These are phyloP conservation scores for Zymoseptoria brevis DNA, from an alignment of 2,329 filamentous ascomycete species.

Conservation along the genomic window DNA sequence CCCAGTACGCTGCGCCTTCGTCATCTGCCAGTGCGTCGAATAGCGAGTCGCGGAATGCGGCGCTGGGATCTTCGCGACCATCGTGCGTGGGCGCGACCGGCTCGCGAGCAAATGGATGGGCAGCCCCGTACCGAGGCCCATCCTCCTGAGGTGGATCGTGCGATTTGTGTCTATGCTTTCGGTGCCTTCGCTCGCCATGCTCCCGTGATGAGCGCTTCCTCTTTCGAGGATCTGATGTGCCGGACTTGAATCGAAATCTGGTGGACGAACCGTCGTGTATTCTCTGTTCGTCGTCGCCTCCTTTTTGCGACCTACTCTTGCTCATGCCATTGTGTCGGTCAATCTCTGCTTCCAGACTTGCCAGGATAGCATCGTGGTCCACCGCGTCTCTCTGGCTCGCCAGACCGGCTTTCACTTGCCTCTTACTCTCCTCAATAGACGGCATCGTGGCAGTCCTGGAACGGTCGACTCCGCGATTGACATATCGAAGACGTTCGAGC, in stretches of 20 bases:
- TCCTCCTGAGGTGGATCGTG: constrained; percentile 3
- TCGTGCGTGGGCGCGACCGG: constrained; percentile 16
- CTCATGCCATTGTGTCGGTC: constrained; percentile 23
- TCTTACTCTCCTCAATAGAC: constrained; percentile 27
- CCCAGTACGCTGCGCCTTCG: constrained; percentile 92
- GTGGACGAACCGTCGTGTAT: constrained; percentile 4
- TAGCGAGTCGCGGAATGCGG: constrained; percentile 83
- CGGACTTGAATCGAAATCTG: constrained; percentile 28
- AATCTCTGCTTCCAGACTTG: constrained; percentile 28
- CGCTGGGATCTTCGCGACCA: constrained; percentile 52
- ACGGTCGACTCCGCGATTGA: neutral
- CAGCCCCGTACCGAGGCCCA: constrained; percentile 8
- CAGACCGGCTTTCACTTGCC: constrained; percentile 23
- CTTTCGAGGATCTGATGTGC: constrained; percentile 16
- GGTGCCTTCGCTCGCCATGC: constrained; percentile 1
- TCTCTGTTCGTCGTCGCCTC: neutral
- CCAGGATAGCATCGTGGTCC: constrained; percentile 28
- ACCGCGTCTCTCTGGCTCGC: constrained; percentile 10
- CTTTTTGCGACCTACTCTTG: neutral
- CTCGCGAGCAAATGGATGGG: constrained; percentile 29
- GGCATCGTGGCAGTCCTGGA: constrained; percentile 21
- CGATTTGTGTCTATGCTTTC: constrained; percentile 10
- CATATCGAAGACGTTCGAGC: constrained; percentile 3
- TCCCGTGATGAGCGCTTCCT: constrained; percentile 15
- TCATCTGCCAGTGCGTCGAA: constrained; percentile 97